Percentiles rank a stretch among this genome's conserved stretches.
phyloP scores from a whole-genome alignment of 202 grass and related monocot species.

The Zizania palustris region DNA sequence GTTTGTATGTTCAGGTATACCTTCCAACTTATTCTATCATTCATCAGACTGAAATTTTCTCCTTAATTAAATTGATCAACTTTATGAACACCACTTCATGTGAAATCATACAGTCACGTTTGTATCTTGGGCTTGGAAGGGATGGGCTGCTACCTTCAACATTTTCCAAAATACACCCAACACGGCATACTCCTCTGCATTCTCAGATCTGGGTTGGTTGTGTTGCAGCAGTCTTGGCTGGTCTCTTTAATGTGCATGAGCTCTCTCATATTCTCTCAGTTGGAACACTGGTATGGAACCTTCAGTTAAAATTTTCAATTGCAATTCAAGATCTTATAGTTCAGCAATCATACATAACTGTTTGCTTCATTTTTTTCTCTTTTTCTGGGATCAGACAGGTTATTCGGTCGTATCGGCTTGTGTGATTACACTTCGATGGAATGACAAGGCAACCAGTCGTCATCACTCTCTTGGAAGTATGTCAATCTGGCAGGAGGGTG shows the following conservation, averaged over 20 bases:
- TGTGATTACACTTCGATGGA: conserved; percentile 86
- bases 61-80: conserved; percentile 19
- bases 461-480: conserved; percentile 50
- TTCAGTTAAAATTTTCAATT: conserved; percentile 19
- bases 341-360: conserved; percentile 23
- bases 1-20: conserved; percentile 96
- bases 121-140: conserved; percentile 99
- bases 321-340: not conserved
- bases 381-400: conserved; percentile 64
- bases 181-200: conserved; percentile 81
- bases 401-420: conserved; percentile 99
- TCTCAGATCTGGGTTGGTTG: conserved; percentile 96
- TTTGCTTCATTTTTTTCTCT: conserved; percentile 15
- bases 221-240: conserved; percentile 81
- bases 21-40: conserved; percentile 22
- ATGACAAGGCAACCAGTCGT: conserved; percentile 56
- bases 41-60: conserved; percentile 6
- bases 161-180: conserved; percentile 85
- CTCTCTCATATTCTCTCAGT: conserved; percentile 99
- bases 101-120: conserved; percentile 69
- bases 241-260: conserved; percentile 80
- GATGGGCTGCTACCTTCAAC: conserved; percentile 79
- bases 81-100: conserved; percentile 31
- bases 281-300: conserved; percentile 77
- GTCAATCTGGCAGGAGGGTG: conserved; percentile 79